phyloP scores from a whole-genome alignment of 306 rosid genomes.

The Trifolium fragiferum region DNA sequence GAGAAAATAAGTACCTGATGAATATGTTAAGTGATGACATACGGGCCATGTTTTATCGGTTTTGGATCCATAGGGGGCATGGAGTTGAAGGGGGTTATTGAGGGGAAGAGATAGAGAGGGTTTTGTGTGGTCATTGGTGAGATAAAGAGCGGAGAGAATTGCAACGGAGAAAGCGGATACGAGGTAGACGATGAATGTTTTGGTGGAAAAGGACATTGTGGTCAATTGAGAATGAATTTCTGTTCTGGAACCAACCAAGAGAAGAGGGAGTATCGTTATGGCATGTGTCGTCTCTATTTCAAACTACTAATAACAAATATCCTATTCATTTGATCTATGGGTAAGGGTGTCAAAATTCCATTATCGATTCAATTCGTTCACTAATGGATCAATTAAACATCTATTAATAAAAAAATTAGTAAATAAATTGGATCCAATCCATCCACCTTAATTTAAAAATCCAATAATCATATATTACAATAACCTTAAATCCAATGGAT shows the following conservation, averaged over 20 bases:
- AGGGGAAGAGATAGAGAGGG: constrained; percentile 34
- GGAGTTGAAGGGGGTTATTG: constrained; percentile 12
- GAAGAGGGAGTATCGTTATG: constrained; percentile 13
- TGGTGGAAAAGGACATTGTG: constrained; percentile 58
- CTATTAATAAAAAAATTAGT: too few species aligned
- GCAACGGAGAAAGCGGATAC: constrained; percentile 60
- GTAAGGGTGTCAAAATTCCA: too few species aligned
- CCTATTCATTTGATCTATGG: too few species aligned
- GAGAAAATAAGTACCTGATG: not conserved
- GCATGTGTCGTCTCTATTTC: constrained; percentile 1
- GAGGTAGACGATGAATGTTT: constrained; percentile 61
- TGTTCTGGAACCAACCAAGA: not conserved
- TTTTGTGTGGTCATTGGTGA: constrained; percentile 31
- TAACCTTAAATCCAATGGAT: too few species aligned
- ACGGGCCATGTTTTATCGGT: constrained; percentile 71
- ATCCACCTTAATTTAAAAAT: too few species aligned
- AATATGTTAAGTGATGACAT: not conserved
- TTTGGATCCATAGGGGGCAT: constrained; percentile 35
- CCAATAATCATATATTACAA: too few species aligned
- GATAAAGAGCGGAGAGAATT: constrained; percentile 52
- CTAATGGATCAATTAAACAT: too few species aligned
- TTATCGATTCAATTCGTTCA: too few species aligned
- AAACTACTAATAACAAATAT: too few species aligned
- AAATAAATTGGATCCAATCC: too few species aligned
- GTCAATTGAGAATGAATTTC: constrained; percentile 8